A percentile compares a stretch with the other conserved stretches of the same genome.
Conservation (phyloP, 305 asterid species). For the Fraxinus sp. region DNA sequence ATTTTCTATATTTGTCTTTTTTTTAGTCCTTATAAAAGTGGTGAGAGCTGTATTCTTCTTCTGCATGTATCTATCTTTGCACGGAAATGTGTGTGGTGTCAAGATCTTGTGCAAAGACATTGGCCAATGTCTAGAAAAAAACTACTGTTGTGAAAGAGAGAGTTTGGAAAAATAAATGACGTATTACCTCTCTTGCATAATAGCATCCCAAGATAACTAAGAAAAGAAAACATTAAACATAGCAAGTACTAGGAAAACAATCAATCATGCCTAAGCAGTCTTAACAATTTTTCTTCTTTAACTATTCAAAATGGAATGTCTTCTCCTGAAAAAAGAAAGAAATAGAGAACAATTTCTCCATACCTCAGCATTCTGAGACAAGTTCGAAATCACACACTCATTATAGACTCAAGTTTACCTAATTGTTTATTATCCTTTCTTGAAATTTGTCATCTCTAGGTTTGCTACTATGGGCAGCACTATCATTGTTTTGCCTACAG, state of each 20-base stretch:
- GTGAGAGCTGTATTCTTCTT: background rate
- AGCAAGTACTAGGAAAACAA: background rate
- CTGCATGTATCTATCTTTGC: background rate
- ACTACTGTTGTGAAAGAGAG: background rate
- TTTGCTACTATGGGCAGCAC: conserved; percentile 92
- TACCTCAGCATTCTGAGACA: background rate
- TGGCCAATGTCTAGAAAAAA: background rate
- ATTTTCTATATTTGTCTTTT: background rate
- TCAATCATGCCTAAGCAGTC: background rate
- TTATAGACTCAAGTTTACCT: background rate
- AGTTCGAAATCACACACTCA: background rate
- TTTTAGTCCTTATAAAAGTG: background rate
- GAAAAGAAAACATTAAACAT: background rate
- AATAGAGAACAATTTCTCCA: background rate
- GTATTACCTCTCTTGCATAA: background rate
- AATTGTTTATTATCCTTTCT: background rate
- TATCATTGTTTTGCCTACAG: conserved; percentile 94
- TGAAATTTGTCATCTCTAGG: conserved; percentile 36
- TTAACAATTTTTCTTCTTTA: background rate
- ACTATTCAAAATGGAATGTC: background rate
- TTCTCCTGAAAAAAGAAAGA: background rate
- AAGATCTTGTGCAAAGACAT: background rate
- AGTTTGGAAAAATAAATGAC: background rate
- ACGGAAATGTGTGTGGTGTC: background rate
- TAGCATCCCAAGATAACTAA: background rate